phyloP scores from a whole-genome alignment of 108 stramenopile genomes.

The Skeletonema marinoi region DNA sequence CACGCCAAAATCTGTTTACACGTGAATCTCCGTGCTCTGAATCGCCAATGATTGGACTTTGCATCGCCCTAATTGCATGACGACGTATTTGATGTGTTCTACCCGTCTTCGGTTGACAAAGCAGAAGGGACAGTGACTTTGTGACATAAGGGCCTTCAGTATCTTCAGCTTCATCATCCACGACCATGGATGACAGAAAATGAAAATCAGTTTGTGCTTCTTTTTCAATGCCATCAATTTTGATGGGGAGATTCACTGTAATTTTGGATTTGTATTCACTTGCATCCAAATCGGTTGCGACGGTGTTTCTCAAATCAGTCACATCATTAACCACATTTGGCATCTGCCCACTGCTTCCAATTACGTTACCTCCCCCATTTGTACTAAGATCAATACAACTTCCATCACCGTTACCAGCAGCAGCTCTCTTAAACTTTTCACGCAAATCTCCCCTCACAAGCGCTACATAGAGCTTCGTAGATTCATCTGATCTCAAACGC shows the following conservation, averaged over 20 bases:
- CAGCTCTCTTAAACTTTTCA: constrained; percentile 13
- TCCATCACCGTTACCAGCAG: not conserved
- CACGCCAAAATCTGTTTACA: constrained; percentile 75
- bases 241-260: constrained; percentile 32
- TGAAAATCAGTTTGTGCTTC: constrained; percentile 52
- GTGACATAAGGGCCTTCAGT: constrained; percentile 12
- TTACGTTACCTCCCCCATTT: constrained; percentile 3
- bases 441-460: constrained; percentile 67
- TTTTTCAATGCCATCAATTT: constrained; percentile 39
- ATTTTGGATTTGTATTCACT: constrained; percentile 29
- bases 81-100: constrained; percentile 56
- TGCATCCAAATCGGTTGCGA: not conserved
- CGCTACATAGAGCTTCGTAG: constrained; percentile 71
- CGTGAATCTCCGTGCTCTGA: constrained; percentile 71
- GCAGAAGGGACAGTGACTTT: constrained; percentile 44
- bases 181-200: constrained; percentile 36
- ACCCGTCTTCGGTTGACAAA: constrained; percentile 59
- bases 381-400: constrained; percentile 1
- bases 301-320: not conserved
- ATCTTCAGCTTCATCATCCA: constrained; percentile 8
- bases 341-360: not conserved
- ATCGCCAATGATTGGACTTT: constrained; percentile 69
- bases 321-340: not conserved
- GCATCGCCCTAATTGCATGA: constrained; percentile 46
- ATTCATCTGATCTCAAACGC: constrained; percentile 25